Percentiles rank a stretch among this genome's conserved stretches.
phyloP scores from a whole-genome alignment of 129 eudicot species.

The Tanacetum coccineum region DNA sequence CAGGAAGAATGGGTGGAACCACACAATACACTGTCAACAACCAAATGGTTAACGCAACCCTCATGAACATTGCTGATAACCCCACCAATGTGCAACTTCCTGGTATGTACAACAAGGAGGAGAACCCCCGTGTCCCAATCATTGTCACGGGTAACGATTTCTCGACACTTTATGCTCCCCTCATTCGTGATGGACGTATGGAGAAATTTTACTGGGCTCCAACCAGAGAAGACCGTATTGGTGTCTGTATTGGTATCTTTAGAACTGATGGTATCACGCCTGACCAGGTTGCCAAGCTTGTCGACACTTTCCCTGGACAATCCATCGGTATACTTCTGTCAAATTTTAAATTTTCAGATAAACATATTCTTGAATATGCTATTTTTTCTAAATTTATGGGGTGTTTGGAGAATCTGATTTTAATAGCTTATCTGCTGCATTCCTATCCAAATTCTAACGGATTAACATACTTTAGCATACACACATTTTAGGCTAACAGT shows the following conservation, averaged over 20 bases:
- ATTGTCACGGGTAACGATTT: slow-evolving; percentile 94
- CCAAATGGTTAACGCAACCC: slow-evolving; percentile 99
- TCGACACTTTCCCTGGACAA: slow-evolving; percentile 99
- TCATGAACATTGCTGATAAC: slow-evolving; percentile 97
- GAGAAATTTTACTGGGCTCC: slow-evolving; percentile 99
- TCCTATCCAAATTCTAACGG: too few relatives aligned
- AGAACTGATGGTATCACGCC: slow-evolving; percentile 46
- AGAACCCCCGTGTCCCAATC: slow-evolving; percentile 84
- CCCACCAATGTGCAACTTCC: slow-evolving; percentile 98
- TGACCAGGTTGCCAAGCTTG: slow-evolving; percentile 57
- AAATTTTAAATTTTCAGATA: too few relatives aligned
- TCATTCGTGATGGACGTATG: slow-evolving; percentile 99
- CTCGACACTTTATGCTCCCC: slow-evolving; percentile 92
- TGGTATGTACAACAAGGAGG: slow-evolving; percentile 98
- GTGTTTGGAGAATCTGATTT: too few relatives aligned
- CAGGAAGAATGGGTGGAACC: slow-evolving; percentile 96
- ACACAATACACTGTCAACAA: slow-evolving; percentile 98
- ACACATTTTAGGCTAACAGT: too few relatives aligned
- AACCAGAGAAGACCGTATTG: slow-evolving; percentile 90
- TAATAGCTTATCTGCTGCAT: too few relatives aligned
- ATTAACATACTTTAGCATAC: too few relatives aligned
- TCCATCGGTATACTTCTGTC: slow-evolving; percentile 57
- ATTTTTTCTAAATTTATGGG: too few relatives aligned
- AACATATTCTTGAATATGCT: too few relatives aligned
- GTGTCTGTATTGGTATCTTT: slow-evolving; percentile 85